Base-by-base conservation (phyloP, 192 early-diverging fungal species). In the Cetraspora pellucida region DNA sequence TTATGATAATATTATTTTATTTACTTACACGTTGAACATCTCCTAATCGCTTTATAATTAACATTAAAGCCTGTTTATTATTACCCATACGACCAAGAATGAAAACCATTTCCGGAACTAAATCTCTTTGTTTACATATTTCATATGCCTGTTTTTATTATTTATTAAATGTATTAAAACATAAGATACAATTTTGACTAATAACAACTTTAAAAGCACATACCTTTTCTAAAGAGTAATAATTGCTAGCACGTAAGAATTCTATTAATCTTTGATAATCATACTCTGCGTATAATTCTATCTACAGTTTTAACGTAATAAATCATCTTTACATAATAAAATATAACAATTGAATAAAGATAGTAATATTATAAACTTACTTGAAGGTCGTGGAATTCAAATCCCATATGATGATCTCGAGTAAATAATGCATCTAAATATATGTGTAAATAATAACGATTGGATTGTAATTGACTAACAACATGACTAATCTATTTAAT, bases 91-190 rank as follows among this genome's bases (percentile, higher is more conserved):
- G 94, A 10, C 98, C 97, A 60, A 98, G 84, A 45, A 99, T 82
- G 79, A 91, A 98, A 0, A 99, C 95, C 97, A 98, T 99, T 79
- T 98, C 98, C 13, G 95, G 95, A 9, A 99, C 94, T 73, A 99
- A 83, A 70, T 92, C 92, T 46, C 92, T 90, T 73, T 89, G 78
- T 81, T 98, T 93, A 78, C 95, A 97, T 28, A 93, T 85, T 59
- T 86, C 82, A 72, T 91, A 95, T 10, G 94, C 94, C 89, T 90
- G 79, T n/a, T 31, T 13, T 27, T 70, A 44, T n/a, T n/a, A 21
- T 50, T 55, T 13, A 25, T 57, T n/a, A 10, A 57, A 45, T 21
- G 13, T 44, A 19, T 28, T 28, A 50, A 52, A 21, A 10, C 19
- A 27, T 16, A 49, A 30, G 30, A 23, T 54, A 54, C 30, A 54